Conservation (phyloP, 2,329 filamentous ascomycete species). For the Sarocladium oryzae region DNA sequence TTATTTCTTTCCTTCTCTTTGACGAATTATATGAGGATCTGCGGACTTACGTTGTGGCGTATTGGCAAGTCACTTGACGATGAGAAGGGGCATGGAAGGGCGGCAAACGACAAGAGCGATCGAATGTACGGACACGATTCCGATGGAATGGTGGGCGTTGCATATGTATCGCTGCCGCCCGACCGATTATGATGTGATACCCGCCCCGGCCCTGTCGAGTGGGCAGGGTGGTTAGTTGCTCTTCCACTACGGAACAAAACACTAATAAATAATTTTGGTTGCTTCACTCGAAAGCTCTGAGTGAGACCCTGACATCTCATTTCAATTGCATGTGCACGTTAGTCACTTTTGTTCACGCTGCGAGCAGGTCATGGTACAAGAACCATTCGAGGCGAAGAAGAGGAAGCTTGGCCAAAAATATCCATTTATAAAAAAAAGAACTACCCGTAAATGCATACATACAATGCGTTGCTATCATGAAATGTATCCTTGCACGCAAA, state of each 20-base stretch:
- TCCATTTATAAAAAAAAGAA: no score
- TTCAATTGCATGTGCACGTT: no score
- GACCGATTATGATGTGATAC: not conserved
- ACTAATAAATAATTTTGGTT: slow-evolving; percentile 8
- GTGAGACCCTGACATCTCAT: not conserved
- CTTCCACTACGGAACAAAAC: not conserved
- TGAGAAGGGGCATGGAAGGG: not conserved
- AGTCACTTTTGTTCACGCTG: not conserved
- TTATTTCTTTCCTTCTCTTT: slow-evolving; percentile 27
- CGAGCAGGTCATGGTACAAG: no score
- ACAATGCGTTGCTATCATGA: no score
- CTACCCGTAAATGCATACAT: no score
- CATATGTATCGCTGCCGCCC: no score
- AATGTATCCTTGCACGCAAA: not conserved
- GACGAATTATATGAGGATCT: slow-evolving; percentile 21
- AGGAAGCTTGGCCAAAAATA: no score
- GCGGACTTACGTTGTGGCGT: slow-evolving; percentile 13
- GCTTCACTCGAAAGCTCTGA: not conserved
- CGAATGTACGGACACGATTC: not conserved
- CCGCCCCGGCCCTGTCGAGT: not conserved
- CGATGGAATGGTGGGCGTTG: not conserved
- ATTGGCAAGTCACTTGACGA: slow-evolving; percentile 1
- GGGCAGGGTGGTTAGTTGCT: slow-evolving; percentile 1
- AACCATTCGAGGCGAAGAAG: no score
- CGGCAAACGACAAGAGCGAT: not conserved